These are phyloP conservation scores for Triticum timopheevii DNA, from an alignment of 176 grass and related monocot genomes.

Conservation along the genomic window DNA sequence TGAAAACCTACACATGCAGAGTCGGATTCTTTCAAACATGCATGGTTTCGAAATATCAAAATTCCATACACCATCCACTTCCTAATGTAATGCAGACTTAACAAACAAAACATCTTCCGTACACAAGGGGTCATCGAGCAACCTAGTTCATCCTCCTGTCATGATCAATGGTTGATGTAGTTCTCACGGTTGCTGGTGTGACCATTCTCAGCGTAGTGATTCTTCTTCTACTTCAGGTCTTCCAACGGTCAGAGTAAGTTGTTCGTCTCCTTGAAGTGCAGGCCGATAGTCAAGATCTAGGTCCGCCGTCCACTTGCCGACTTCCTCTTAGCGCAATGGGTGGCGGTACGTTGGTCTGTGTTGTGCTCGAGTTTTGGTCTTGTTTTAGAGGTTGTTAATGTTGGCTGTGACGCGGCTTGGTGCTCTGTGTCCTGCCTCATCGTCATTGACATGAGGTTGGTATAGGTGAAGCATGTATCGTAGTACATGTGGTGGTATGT, in stretches of 20 bases:
- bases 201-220: conserved; percentile 56
- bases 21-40: neutral
- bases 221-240: conserved; percentile 63
- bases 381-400: too few relatives aligned
- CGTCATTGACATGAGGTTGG: too few relatives aligned
- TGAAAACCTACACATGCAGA: neutral
- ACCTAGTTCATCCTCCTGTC: conserved; percentile 64
- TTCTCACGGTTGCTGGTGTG: conserved; percentile 60
- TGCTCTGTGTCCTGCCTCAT: too few relatives aligned
- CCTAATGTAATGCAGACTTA: conserved; percentile 7
- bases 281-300: conserved; percentile 60
- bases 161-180: conserved; percentile 78
- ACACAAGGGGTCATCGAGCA: neutral
- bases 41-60: conserved; percentile 40
- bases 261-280: conserved; percentile 72
- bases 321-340: too few relatives aligned
- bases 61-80: conserved; percentile 34
- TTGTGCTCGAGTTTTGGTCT: too few relatives aligned
- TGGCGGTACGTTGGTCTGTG: too few relatives aligned
- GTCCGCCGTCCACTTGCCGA: too few relatives aligned
- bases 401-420: too few relatives aligned
- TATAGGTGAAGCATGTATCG: too few relatives aligned
- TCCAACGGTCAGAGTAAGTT: conserved; percentile 73
- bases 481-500: too few relatives aligned
- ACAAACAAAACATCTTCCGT: neutral